Conservation (phyloP, 139 green algal genomes). For the Chlamydomonas sp. region DNA sequence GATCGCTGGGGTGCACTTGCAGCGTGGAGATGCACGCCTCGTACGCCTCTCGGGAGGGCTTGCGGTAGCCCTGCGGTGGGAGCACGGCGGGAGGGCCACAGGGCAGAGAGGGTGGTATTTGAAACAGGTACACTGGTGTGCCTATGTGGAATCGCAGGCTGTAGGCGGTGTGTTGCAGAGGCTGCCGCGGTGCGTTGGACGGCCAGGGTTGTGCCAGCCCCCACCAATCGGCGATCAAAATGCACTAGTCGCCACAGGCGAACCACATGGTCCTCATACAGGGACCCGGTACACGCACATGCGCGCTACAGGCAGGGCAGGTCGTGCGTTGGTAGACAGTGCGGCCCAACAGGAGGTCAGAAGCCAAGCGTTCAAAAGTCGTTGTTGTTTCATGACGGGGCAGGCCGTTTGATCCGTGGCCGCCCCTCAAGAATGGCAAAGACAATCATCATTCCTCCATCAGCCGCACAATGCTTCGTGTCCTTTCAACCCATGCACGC, state of each 20-base stretch:
- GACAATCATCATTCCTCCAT: conserved; percentile 44
- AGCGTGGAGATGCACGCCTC: conserved; percentile 51
- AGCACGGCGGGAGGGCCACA: background rate
- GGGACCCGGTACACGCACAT: background rate
- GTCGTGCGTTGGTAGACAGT: background rate
- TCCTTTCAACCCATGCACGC: background rate
- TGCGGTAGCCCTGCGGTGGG: conserved; percentile 70
- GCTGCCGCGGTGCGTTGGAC: no score
- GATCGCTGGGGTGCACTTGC: conserved; percentile 14
- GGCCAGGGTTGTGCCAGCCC: no score
- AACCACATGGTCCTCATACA: background rate
- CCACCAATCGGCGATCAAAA: background rate
- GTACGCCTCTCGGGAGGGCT: conserved; percentile 69
- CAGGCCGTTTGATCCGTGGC: conserved; percentile 30
- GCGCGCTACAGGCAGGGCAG: background rate
- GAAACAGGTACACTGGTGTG: background rate
- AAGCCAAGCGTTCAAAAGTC: conserved; percentile 68
- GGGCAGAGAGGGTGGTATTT: background rate
- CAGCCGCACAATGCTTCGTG: background rate
- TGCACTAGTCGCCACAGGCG: background rate
- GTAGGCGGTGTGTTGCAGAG: background rate
- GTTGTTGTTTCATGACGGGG: conserved; percentile 44
- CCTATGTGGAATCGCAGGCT: background rate
- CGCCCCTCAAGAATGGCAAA: conserved; percentile 42
- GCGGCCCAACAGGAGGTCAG: conserved; percentile 34